Percentiles rank a stretch among this genome's conserved stretches.
Conservation (phyloP, 768 basidiomycete species). For the Gyrodon lividus region DNA sequence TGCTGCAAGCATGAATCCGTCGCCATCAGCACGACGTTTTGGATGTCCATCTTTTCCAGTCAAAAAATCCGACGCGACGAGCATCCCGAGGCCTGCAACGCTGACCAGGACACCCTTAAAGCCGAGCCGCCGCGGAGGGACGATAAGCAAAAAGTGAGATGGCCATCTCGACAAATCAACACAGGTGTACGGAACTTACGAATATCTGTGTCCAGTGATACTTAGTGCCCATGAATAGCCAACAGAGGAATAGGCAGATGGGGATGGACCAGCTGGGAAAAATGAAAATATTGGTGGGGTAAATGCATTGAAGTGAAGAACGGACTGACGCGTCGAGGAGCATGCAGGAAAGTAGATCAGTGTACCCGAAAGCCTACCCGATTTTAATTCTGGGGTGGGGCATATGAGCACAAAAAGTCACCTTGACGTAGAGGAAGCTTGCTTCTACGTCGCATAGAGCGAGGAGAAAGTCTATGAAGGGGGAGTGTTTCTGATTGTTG, state of each 20-base stretch:
- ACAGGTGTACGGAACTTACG: slow-evolving; percentile 29
- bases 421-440: slow-evolving; percentile 76
- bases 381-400: neutral
- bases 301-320: neutral
- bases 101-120: slow-evolving; percentile 65
- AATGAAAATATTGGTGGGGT: neutral
- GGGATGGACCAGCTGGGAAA: slow-evolving; percentile 71
- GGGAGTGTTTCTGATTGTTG: neutral
- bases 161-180: too few relatives aligned
- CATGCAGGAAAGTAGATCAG: slow-evolving; percentile 79
- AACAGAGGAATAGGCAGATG: slow-evolving; percentile 74
- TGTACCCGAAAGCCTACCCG: slow-evolving; percentile 68
- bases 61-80: slow-evolving; percentile 70
- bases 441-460: slow-evolving; percentile 77
- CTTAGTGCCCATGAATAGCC: slow-evolving; percentile 66
- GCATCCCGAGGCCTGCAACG: slow-evolving; percentile 65
- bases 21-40: slow-evolving; percentile 63
- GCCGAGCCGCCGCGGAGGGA: too few relatives aligned
- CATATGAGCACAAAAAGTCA: slow-evolving; percentile 14
- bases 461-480: slow-evolving; percentile 57
- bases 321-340: slow-evolving; percentile 67
- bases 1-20: slow-evolving; percentile 78
- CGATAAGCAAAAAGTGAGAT: slow-evolving; percentile 17
- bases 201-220: slow-evolving; percentile 78
- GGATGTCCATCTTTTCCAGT: slow-evolving; percentile 70